A percentile compares a stretch with the other conserved stretches of the same genome.
Conservation (phyloP, 768 basidiomycete species). For the Russula griseocarnosa region DNA sequence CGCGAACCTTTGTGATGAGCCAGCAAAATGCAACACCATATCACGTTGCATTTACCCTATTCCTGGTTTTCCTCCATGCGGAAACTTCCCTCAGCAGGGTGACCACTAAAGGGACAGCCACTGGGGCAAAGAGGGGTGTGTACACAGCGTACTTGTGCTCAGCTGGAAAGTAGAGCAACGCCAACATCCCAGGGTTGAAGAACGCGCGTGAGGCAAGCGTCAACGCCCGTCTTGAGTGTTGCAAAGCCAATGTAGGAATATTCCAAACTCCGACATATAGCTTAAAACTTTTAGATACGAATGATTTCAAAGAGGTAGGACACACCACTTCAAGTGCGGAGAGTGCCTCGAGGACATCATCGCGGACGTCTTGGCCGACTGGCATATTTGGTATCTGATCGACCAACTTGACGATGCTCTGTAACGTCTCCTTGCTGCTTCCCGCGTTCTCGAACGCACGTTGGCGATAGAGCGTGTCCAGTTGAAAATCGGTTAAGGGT, state of each 20-base stretch:
- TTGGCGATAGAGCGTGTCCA: conserved; percentile 70
- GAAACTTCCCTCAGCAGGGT: conserved; percentile 68
- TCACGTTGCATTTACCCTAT: conserved; percentile 3
- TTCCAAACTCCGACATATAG: conserved; percentile 38
- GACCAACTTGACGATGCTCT: conserved; percentile 80
- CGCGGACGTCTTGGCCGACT: conserved; percentile 70
- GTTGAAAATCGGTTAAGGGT: conserved; percentile 66
- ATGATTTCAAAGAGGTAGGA: conserved; percentile 17
- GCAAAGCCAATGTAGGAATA: conserved; percentile 47
- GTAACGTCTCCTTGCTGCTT: conserved; percentile 67
- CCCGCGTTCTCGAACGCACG: conserved; percentile 66
- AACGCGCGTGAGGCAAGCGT: conserved; percentile 79
- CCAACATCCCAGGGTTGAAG: conserved; percentile 96
- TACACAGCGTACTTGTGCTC: conserved; percentile 99
- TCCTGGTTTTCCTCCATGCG: conserved; percentile 48
- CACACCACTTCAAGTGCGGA: conserved; percentile 68
- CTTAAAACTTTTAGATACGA: conserved; percentile 32
- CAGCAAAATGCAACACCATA: neutral
- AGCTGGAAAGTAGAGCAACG: conserved; percentile 92
- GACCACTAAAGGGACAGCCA: conserved; percentile 76
- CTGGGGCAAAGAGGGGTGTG: conserved; percentile 89
- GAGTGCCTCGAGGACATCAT: conserved; percentile 67
- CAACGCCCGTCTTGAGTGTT: conserved; percentile 58
- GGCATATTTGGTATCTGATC: conserved; percentile 90
- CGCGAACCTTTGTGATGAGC: neutral